A percentile compares a stretch with the other conserved stretches of the same genome.
Conservation (phyloP, 1,284 basidiomycete species). For the Pholiota adiposa region DNA sequence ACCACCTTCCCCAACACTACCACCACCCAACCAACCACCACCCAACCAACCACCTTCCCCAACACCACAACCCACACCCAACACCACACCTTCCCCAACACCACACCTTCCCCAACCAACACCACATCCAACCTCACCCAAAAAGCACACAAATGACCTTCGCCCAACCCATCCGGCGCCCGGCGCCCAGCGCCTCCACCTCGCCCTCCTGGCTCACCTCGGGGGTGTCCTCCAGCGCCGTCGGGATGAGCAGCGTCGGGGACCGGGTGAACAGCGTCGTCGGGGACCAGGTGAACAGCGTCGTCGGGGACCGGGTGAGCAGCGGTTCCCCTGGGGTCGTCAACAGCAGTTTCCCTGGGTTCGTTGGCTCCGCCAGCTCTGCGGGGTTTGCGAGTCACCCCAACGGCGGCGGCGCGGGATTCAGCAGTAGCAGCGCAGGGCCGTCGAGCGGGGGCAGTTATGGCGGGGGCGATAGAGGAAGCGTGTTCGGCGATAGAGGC, state of each 20-base stretch:
- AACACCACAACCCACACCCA: slow-evolving; percentile 52
- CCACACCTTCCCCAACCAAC: slow-evolving; percentile 19
- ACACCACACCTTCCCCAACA: slow-evolving; percentile 33
- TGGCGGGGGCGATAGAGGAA: no score
- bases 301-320: no score
- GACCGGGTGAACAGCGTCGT: no score
- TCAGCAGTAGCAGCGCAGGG: not conserved
- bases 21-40: no score
- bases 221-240: not conserved
- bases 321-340: no score
- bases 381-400: no score
- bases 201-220: slow-evolving; percentile 7
- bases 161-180: slow-evolving; percentile 7
- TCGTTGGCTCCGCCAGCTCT: no score
- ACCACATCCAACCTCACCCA: not conserved
- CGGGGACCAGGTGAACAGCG: no score
- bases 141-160: not conserved
- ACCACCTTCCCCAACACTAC: no score
- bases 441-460: not conserved
- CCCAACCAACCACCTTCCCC: slow-evolving; percentile 47
- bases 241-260: no score
- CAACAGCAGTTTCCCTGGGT: no score
- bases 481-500: no score
- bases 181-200: not conserved
- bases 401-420: not conserved